A percentile compares a stretch with the other conserved stretches of the same genome.
Conservation (phyloP, 768 basidiomycete genomes). For the Saitozyma podzolica region DNA sequence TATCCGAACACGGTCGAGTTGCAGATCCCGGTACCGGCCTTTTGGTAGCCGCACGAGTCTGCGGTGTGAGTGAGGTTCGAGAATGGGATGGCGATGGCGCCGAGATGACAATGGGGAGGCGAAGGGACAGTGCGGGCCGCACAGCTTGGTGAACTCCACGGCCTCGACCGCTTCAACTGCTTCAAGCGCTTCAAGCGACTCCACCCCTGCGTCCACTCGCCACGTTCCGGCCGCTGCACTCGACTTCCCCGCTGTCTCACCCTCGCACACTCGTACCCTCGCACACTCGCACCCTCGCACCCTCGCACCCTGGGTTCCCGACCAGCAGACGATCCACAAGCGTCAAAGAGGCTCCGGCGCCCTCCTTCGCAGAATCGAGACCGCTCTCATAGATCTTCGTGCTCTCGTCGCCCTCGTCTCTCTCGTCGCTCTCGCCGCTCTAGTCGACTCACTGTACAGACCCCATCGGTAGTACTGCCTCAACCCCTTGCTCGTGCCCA, state of each 20-base stretch:
- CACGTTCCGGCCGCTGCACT: no score
- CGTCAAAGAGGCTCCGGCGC: neutral
- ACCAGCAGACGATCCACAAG: neutral
- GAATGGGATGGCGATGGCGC: neutral
- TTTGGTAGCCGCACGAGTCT: constrained; percentile 48
- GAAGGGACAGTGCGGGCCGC: neutral
- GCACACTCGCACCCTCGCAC: neutral
- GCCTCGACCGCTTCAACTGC: neutral
- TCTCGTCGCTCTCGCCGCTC: no score
- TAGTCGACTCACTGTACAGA: constrained; percentile 38
- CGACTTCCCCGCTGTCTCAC: no score
- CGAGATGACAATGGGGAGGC: neutral
- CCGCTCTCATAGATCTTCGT: neutral
- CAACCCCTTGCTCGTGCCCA: constrained; percentile 40
- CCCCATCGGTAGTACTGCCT: constrained; percentile 49
- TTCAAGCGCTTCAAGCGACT: neutral
- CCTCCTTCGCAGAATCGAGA: neutral
- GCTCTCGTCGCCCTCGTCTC: no score
- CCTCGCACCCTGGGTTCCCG: neutral
- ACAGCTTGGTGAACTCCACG: neutral
- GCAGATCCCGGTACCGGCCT: constrained; percentile 43
- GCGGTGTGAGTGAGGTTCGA: neutral
- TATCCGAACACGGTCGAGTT: constrained; percentile 44
- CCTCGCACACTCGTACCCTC: neutral
- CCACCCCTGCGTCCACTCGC: neutral